Conservation (phyloP, 2,329 filamentous ascomycete genomes). For the Triangularia setosa region DNA sequence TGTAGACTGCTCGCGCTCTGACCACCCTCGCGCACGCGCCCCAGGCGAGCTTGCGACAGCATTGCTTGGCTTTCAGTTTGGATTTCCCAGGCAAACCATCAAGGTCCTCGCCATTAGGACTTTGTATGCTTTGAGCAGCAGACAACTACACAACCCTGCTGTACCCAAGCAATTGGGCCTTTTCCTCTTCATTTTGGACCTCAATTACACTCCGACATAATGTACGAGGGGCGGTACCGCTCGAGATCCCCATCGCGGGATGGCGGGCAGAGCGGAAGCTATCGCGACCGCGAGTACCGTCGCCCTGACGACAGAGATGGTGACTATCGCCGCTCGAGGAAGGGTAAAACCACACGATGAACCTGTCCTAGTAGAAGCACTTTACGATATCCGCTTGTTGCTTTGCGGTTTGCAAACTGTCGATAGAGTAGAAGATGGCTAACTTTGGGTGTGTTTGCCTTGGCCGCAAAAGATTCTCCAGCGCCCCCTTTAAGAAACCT, state of each 20-base stretch:
- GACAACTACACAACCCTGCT: neutral
- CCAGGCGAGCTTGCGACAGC: neutral
- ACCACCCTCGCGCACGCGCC: neutral
- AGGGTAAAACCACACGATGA: conserved; percentile 34
- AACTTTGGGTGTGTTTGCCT: conserved; percentile 21
- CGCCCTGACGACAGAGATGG: conserved; percentile 30
- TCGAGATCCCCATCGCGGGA: conserved; percentile 26
- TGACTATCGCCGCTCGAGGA: conserved; percentile 45
- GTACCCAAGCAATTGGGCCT: neutral
- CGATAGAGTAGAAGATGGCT: conserved; percentile 22
- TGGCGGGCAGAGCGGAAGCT: conserved; percentile 24
- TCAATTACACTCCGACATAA: conserved; percentile 28
- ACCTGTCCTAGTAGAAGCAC: conserved; percentile 12
- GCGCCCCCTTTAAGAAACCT: conserved; percentile 21
- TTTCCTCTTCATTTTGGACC: conserved; percentile 4
- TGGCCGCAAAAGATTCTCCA: conserved; percentile 18
- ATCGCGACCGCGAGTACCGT: conserved; percentile 29
- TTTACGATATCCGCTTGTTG: conserved; percentile 9
- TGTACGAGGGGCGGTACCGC: conserved; percentile 42
- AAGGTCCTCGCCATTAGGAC: neutral
- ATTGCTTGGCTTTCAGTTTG: neutral
- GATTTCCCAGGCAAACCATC: neutral
- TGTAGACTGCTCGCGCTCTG: neutral
- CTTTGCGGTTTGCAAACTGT: conserved; percentile 7
- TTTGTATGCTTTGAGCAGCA: neutral